Conservation (phyloP, 306 rosid genomes). For the Ceratonia siliqua region DNA sequence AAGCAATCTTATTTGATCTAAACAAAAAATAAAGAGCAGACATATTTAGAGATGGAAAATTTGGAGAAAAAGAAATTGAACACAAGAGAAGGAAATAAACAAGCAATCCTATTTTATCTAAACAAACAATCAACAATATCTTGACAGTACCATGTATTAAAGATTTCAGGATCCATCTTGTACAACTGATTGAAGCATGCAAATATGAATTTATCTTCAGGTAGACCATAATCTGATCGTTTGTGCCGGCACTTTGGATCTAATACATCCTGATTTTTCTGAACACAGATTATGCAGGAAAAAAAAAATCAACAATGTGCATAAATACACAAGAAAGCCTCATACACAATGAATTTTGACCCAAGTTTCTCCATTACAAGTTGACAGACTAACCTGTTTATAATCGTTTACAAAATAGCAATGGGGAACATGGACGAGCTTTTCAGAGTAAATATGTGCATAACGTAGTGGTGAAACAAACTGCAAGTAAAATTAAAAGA, state of each 20-base stretch:
- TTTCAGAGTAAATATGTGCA: constrained; percentile 86
- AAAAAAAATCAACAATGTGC: not conserved
- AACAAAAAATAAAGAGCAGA: not conserved
- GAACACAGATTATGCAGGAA: constrained; percentile 31
- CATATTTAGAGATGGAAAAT: not conserved
- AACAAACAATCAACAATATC: constrained; percentile 17
- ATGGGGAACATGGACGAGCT: constrained; percentile 93
- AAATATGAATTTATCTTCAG: constrained; percentile 87
- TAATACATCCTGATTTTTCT: constrained; percentile 90
- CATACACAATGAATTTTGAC: not conserved
- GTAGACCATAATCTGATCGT: constrained; percentile 87
- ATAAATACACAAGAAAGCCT: not conserved
- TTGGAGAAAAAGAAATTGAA: not conserved
- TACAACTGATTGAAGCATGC: constrained; percentile 96
- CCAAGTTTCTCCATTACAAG: constrained; percentile 1
- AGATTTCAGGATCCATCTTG: constrained; percentile 99
- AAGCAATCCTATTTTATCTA: not conserved
- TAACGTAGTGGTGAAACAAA: constrained; percentile 81
- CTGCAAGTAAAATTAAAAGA: constrained; percentile 46
- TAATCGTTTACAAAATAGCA: constrained; percentile 96
- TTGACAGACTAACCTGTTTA: constrained; percentile 69
- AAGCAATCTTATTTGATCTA: not conserved
- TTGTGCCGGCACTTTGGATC: constrained; percentile 76
- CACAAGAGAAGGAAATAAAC: not conserved
- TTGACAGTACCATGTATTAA: constrained; percentile 70